Evolutionary conservation across 83 land plant genomes (phyloP).

Genomic region (Picea mariana): DNA sequence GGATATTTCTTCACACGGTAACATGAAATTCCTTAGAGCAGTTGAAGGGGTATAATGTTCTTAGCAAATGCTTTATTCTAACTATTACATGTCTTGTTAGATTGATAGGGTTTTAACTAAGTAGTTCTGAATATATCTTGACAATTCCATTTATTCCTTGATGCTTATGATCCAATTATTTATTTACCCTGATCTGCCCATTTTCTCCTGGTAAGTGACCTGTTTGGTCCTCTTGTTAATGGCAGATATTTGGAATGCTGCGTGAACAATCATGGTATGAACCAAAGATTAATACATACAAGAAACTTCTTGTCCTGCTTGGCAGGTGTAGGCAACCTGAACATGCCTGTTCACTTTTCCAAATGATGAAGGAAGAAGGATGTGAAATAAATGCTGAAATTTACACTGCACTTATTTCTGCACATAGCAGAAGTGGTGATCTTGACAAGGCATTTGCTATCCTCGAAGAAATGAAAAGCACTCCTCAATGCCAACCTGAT

Average conservation of each 20-base stretch:
- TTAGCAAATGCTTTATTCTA: too few relatives aligned
- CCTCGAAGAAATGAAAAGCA: constrained; percentile 67
- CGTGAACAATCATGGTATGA: constrained; percentile 83
- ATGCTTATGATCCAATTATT: too few relatives aligned
- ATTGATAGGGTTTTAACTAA: too few relatives aligned
- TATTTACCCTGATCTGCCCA: too few relatives aligned
- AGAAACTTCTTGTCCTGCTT: constrained; percentile 73
- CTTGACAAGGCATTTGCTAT: constrained; percentile 60
- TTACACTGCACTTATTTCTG: constrained; percentile 80
- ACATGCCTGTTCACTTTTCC: constrained; percentile 57
- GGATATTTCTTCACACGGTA: too few relatives aligned
- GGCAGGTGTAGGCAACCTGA: constrained; percentile 77
- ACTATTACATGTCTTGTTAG: too few relatives aligned
- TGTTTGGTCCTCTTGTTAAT: constrained; percentile 11
- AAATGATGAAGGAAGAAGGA: constrained; percentile 60
- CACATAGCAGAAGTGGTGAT: constrained; percentile 61
- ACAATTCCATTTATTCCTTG: too few relatives aligned
- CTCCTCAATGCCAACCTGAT: constrained; percentile 78
- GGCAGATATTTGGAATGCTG: constrained; percentile 79
- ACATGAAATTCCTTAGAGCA: too few relatives aligned
- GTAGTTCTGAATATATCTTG: too few relatives aligned
- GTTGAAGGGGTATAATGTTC: too few relatives aligned
- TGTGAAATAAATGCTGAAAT: constrained; percentile 60
- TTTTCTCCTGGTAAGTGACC: background rate
- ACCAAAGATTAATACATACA: constrained; percentile 69